Percentiles rank a stretch among this genome's conserved stretches.
Conservation (phyloP, 352 stramenopile genomes). For the Phytopythium kandeliae region DNA sequence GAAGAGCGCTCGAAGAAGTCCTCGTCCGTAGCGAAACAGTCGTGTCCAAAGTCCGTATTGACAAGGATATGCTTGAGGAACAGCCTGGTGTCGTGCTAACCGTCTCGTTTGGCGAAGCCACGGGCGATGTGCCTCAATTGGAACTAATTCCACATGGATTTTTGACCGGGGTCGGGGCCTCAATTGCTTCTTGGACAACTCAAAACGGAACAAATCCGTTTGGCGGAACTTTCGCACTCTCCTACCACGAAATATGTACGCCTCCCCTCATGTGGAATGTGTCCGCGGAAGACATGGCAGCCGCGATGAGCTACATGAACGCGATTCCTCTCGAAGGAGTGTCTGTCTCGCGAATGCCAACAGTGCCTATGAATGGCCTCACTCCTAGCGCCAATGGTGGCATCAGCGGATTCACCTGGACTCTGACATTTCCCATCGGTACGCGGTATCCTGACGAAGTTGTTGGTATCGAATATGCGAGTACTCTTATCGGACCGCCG, state of each 20-base stretch:
- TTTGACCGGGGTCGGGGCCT: slow-evolving; percentile 19
- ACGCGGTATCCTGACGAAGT: slow-evolving; percentile 27
- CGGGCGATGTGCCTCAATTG: slow-evolving; percentile 23
- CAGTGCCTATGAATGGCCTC: not conserved
- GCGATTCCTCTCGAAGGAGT: slow-evolving; percentile 55
- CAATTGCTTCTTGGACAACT: slow-evolving; percentile 18
- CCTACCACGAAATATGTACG: slow-evolving; percentile 44
- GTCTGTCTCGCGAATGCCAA: slow-evolving; percentile 25
- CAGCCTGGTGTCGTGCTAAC: slow-evolving; percentile 16
- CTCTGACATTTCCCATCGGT: slow-evolving; percentile 44
- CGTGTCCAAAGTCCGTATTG: not conserved
- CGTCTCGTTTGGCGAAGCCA: slow-evolving; percentile 18
- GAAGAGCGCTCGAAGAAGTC: not conserved
- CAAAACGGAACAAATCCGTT: slow-evolving; percentile 34
- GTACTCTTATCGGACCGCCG: slow-evolving; percentile 23
- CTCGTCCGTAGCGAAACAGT: not conserved
- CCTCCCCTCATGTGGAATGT: slow-evolving; percentile 65
- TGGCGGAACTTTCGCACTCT: slow-evolving; percentile 41
- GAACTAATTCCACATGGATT: slow-evolving; percentile 7
- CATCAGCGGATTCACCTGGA: slow-evolving; percentile 37
- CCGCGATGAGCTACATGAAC: slow-evolving; percentile 59
- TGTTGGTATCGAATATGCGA: slow-evolving; percentile 18
- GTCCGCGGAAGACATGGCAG: slow-evolving; percentile 77
- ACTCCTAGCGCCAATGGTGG: not conserved
- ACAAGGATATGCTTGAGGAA: not conserved